Conservation (phyloP, 192 early-diverging fungal species). For the Podila clonocystis region DNA sequence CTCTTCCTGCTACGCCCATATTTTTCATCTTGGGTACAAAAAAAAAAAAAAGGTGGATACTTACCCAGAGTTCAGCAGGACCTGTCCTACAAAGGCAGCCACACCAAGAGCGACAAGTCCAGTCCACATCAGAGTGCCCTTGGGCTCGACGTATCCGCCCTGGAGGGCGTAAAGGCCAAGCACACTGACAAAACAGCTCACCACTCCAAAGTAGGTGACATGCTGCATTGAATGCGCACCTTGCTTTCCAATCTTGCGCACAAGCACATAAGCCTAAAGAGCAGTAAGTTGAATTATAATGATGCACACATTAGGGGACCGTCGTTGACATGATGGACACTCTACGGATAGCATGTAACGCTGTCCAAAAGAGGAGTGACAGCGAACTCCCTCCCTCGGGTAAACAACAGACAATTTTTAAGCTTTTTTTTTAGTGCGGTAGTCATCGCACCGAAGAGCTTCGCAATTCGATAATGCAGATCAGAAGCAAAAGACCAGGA, state of each 20-base stretch:
- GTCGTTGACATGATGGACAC: too few species aligned
- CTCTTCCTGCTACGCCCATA: too few species aligned
- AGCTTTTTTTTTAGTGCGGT: not conserved
- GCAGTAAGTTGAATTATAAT: not conserved
- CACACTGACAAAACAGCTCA: constrained; percentile 61
- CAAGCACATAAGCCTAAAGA: constrained; percentile 69
- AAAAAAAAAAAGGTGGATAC: not conserved
- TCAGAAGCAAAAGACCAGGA: not conserved
- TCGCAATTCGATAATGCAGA: not conserved
- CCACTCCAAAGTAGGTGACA: constrained; percentile 78
- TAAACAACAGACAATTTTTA: not conserved
- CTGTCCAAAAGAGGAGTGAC: not conserved
- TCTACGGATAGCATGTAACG: too few species aligned
- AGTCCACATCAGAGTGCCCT: constrained; percentile 55
- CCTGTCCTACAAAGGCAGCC: constrained; percentile 76
- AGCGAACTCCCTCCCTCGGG: not conserved
- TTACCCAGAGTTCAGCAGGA: constrained; percentile 77
- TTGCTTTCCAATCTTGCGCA: constrained; percentile 75
- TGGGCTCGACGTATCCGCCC: constrained; percentile 50
- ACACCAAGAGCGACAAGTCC: constrained; percentile 62
- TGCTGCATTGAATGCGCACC: constrained; percentile 81
- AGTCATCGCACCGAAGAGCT: too few species aligned
- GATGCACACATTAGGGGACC: not conserved
- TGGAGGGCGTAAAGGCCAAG: constrained; percentile 55
- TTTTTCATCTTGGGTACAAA: not conserved